Evolutionary conservation across 345 rosid species (phyloP), one percentile per base, ranked within the genome.

Genomic region (Clausena lansium): DNA sequence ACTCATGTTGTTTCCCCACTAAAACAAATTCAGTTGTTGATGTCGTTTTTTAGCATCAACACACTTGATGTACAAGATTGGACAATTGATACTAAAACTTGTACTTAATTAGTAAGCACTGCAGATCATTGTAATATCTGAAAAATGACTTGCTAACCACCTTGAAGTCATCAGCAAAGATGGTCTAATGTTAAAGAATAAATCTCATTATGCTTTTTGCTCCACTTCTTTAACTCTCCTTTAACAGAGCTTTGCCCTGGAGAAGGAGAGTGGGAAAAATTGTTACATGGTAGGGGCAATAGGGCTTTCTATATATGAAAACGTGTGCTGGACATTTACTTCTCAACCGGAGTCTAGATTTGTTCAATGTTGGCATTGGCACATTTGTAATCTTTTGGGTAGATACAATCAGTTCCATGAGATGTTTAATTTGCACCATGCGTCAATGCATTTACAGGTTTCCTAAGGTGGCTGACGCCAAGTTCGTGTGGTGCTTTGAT

Each of bases 231-330:
- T 27, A 4, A 25, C 14, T 25, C 17, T 11, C 45, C 13, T 39
- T 30, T 15, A 13, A 41, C 55, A 79, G 82, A 74, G 82, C 79
- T 81, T 81, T 47, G 50, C 77, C 4, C 63, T 83, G 50, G 76
- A 77, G 15, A 78, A 70, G 47, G 6, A 62, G 67, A 83, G 73
- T 7, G 45, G 45, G 10, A 39, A 39, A 39, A 39, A 41, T 10
- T 41, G 14, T 41, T 41, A 10, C 4, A 10, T 76, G 73, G 9
- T 80, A 6, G 70, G 82, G 5, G 70, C 88, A 17, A 76, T 79
- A 54, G 83, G 67, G 33, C 83, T 85, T 32, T 38, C 45, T 19
- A 83, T 85, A 1, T 82, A 83, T 70, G 35, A 81, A 13, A 76
- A 82, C 36, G 7, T 7, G 9, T 73, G 76, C 67, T 78, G 88